Evolutionary conservation across 352 stramenopile genomes (phyloP).

Genomic region (Globisporangium carolinianum): DNA sequence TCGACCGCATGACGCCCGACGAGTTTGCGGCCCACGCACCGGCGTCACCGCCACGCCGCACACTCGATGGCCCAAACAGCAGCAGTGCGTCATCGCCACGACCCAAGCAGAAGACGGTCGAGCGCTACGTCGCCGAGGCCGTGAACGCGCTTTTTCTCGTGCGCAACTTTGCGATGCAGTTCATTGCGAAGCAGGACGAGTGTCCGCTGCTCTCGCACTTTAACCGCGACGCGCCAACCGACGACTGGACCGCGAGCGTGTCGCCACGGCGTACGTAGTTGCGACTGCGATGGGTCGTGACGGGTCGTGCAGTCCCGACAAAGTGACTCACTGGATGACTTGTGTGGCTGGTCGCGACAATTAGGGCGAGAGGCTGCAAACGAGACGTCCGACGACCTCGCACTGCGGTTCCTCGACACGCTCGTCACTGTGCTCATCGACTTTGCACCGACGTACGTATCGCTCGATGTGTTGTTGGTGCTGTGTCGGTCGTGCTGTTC

Average conservation of each 20-base stretch:
- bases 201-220: conserved; percentile 58
- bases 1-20: conserved; percentile 48
- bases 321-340: no score
- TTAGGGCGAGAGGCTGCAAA: conserved; percentile 18
- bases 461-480: neutral
- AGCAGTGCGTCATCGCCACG: no score
- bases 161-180: conserved; percentile 64
- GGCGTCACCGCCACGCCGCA: neutral
- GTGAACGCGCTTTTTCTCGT: conserved; percentile 71
- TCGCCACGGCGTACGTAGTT: conserved; percentile 21
- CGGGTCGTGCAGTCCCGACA: no score
- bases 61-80: neutral
- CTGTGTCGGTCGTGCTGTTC: no score
- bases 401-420: conserved; percentile 57
- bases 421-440: conserved; percentile 52
- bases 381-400: conserved; percentile 42
- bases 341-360: neutral
- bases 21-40: conserved; percentile 33
- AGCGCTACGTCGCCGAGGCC: conserved; percentile 39
- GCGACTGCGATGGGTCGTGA: no score
- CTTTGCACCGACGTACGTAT: conserved; percentile 50
- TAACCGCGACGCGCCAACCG: conserved; percentile 23
- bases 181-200: conserved; percentile 64
- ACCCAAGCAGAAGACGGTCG: conserved; percentile 18
- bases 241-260: conserved; percentile 22